phyloP scores from a whole-genome alignment of 805 yeast genomes.

The Kluyveromyces lactis region DNA sequence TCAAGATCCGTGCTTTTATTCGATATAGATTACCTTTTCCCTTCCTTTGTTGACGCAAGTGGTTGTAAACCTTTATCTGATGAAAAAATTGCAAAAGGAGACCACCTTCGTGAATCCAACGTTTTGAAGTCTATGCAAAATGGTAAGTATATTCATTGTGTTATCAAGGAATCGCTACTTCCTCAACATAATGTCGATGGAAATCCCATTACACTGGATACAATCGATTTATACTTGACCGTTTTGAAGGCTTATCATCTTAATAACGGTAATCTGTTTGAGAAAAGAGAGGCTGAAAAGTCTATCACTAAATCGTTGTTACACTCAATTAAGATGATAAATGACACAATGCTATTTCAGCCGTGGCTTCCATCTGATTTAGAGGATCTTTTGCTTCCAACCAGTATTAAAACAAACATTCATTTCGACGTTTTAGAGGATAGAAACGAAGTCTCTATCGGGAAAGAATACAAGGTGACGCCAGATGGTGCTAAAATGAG shows the following conservation, averaged over 20 bases:
- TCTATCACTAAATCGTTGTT: conserved; percentile 23
- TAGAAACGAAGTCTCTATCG: conserved; percentile 9
- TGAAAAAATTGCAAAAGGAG: conserved; percentile 26
- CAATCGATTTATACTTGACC: not conserved
- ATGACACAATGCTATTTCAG: conserved; percentile 34
- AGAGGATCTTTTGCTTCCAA: conserved; percentile 12
- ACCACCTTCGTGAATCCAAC: conserved; percentile 27
- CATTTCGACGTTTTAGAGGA: conserved; percentile 17
- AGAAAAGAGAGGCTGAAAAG: not conserved
- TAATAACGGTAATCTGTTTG: conserved; percentile 1
- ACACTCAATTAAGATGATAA: conserved; percentile 31
- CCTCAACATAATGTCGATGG: not conserved
- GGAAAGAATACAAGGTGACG: conserved; percentile 13
- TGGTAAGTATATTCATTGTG: conserved; percentile 29
- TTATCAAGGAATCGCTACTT: not conserved
- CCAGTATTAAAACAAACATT: conserved; percentile 14
- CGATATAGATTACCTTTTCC: conserved; percentile 36
- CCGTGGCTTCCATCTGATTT: conserved; percentile 39
- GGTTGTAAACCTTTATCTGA: conserved; percentile 36
- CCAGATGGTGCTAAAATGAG: conserved; percentile 13
- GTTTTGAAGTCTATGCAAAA: conserved; percentile 31
- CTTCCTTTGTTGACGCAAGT: conserved; percentile 39
- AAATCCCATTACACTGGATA: not conserved
- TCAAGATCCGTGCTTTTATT: conserved; percentile 29
- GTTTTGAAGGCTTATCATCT: conserved; percentile 4